Evolutionary conservation across 2,329 filamentous ascomycete species (phyloP), one percentile per base, ranked within the genome.

Genomic region (Curvularia spicifera): DNA sequence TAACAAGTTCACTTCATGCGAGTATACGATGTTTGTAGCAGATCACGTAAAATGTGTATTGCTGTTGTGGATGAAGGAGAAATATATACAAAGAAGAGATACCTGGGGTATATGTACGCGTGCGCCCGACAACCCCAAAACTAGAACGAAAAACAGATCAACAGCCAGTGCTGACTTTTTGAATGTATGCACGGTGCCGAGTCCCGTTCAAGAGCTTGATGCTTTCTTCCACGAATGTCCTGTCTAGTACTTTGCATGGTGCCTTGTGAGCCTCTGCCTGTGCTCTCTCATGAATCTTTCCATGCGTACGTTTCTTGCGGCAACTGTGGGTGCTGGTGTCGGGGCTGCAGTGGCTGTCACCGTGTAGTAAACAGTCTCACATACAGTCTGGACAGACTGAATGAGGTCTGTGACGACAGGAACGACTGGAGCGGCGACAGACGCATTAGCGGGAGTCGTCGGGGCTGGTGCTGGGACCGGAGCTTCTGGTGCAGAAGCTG

Each of bases 271-370:
- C 46, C 60, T 62, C 40, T 63, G 53, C 44, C 65, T 61, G 31
- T 68, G 63, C 49, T 68, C 61, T 20, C 56, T 56, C 24, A 67
- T 26, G 28, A 61, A 61, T 24, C 66, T 60, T n/a, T 59, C 64
- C 45, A 60, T 61, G 13, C 59, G 53, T 7, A 47, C 58, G 40
- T 61, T 62, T 8, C 37, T 55, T 42, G 56, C 42, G 6, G 51
- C 59, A 13, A 56, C 54, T 4, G 53, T 57, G 4, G 63, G 57
- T 4, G 56, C 47, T 5, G 64, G 55, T 18, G 65, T 67, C 4
- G 50, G 59, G 26, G 44, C 51, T 4, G 63, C 46, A 9, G 49
- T 54, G 18, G 55, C 56, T 0, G 65, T 48, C 2, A 64, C 64
- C 4, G 66, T 67, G 15, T 56, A 51, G 28, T 65, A 67, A 1